Evolutionary conservation across 2,329 filamentous ascomycete species (phyloP).

Genomic region (Chaetomiaceae sp.): DNA sequence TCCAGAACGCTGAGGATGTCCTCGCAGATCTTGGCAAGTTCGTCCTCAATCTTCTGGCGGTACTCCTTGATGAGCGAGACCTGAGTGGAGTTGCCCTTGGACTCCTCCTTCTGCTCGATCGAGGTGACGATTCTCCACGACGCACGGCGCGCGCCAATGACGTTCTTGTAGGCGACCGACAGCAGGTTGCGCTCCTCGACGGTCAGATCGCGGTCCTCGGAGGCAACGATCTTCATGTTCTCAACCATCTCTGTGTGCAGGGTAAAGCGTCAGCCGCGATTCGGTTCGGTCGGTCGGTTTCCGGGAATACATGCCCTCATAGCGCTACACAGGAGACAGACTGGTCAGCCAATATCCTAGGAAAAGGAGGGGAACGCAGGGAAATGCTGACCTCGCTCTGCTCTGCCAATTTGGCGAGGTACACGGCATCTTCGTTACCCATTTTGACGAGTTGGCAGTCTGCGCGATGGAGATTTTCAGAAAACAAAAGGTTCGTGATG

Average conservation of each 20-base stretch:
- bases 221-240: conserved; percentile 99
- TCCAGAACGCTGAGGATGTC: conserved; percentile 95
- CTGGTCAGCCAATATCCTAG: too few relatives aligned
- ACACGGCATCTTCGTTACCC: conserved; percentile 99
- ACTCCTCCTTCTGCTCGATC: conserved; percentile 99
- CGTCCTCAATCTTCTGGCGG: conserved; percentile 95
- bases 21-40: conserved; percentile 96
- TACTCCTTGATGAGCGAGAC: conserved; percentile 94
- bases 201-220: conserved; percentile 74
- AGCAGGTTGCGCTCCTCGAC: conserved; percentile 97
- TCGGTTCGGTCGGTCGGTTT: conserved; percentile 3
- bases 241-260: conserved; percentile 83
- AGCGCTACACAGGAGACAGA: too few relatives aligned
- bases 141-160: conserved; percentile 91
- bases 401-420: conserved; percentile 99
- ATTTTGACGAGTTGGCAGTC: conserved; percentile 52
- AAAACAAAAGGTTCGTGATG: conserved; percentile 14
- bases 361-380: too few relatives aligned
- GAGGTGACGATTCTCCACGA: conserved; percentile 98
- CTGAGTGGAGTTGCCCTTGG: conserved; percentile 92
- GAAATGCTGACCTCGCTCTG: too few relatives aligned
- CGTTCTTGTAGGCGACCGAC: conserved; percentile 98
- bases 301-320: conserved; percentile 71
- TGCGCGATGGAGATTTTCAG: conserved; percentile 26
- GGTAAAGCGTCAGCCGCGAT: conserved; percentile 15